Evolutionary conservation across 2,329 filamentous ascomycete species (phyloP).

Genomic region (Hymenoscyphus occultus): DNA sequence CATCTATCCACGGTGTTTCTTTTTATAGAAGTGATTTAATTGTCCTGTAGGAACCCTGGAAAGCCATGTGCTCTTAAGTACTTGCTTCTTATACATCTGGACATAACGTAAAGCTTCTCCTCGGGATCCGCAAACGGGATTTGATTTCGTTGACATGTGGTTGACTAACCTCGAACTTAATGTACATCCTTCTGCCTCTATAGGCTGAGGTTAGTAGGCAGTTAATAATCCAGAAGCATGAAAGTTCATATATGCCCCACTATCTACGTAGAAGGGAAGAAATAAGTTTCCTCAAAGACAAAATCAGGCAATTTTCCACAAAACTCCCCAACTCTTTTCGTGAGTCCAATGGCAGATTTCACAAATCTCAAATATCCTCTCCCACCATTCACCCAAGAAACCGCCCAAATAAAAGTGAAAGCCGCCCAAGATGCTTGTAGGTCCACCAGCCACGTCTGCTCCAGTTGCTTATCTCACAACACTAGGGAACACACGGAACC

Average conservation of each 20-base stretch:
- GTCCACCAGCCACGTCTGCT: not conserved
- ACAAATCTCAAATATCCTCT: constrained; percentile 42
- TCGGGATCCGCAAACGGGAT: constrained; percentile 1
- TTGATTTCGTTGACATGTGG: not conserved
- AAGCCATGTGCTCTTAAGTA: not conserved
- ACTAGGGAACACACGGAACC: constrained; percentile 66
- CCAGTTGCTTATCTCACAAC: not conserved
- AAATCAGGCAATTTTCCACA: not conserved
- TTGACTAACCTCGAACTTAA: not conserved
- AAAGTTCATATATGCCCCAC: not conserved
- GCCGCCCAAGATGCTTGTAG: constrained; percentile 72
- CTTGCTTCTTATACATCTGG: not conserved
- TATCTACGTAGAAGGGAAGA: not conserved
- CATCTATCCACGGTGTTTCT: not conserved
- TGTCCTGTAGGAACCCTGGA: not conserved
- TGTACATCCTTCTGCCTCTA: not conserved
- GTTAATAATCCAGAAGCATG: not conserved
- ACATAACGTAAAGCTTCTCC: not conserved
- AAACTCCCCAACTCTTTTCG: not conserved
- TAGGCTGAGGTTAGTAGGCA: not conserved
- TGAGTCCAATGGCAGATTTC: not conserved
- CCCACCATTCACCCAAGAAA: constrained; percentile 74
- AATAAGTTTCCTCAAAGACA: not conserved
- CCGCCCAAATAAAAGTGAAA: constrained; percentile 74
- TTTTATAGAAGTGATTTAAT: not conserved